phyloP scores from a whole-genome alignment of 148 eudicot genomes.

The Fagopyrum esculentum region DNA sequence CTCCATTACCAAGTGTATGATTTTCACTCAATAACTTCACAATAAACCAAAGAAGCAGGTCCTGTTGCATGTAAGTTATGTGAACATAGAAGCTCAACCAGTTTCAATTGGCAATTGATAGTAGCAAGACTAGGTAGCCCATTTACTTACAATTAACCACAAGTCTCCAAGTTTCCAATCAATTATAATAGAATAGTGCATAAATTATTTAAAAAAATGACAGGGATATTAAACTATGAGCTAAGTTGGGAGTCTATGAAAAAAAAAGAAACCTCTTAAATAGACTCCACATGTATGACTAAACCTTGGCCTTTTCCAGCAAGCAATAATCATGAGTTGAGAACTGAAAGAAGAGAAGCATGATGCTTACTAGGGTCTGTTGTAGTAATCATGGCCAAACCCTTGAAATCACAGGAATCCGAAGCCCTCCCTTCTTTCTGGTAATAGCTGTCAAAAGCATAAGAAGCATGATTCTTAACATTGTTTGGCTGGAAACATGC shows the following conservation, averaged over 20 bases:
- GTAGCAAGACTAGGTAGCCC: background rate
- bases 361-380: constrained; percentile 73
- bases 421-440: constrained; percentile 57
- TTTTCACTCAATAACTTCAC: background rate
- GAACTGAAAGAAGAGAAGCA: background rate
- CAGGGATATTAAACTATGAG: background rate
- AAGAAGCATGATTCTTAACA: constrained; percentile 74
- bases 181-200: background rate
- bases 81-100: background rate
- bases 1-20: background rate
- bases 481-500: constrained; percentile 73
- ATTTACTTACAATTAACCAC: background rate
- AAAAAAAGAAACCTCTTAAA: background rate
- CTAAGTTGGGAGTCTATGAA: background rate
- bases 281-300: background rate
- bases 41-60: background rate
- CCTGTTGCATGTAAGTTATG: background rate
- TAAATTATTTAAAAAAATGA: background rate
- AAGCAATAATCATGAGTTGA: background rate
- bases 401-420: constrained; percentile 90
- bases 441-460: constrained; percentile 88
- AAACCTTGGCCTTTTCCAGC: background rate
- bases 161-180: background rate
- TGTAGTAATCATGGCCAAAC: constrained; percentile 82
- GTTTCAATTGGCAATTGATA: background rate